These are phyloP conservation scores for Lachancea sp. DNA, from an alignment of 805 yeast species.

Conservation along the genomic window DNA sequence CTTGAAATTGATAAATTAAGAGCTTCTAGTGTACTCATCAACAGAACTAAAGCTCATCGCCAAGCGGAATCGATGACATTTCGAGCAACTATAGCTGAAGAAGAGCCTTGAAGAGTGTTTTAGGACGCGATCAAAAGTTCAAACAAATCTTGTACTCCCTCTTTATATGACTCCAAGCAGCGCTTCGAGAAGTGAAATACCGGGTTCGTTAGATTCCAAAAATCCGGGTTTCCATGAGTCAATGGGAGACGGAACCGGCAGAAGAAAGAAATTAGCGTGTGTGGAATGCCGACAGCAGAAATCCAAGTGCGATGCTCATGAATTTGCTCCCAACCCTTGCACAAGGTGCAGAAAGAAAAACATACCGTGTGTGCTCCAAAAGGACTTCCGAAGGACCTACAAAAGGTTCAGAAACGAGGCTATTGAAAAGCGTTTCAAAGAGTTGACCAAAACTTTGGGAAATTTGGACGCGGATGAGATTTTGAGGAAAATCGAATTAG, in stretches of 20 bases:
- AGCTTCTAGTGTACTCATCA: no score
- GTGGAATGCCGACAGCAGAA: slow-evolving; percentile 96
- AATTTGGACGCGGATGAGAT: slow-evolving; percentile 28
- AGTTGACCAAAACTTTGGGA: slow-evolving; percentile 50
- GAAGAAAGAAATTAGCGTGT: slow-evolving; percentile 70
- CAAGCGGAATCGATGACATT: no score
- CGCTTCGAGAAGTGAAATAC: not conserved
- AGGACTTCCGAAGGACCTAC: slow-evolving; percentile 82
- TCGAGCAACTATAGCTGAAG: no score
- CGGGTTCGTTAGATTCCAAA: not conserved
- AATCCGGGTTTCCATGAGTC: not conserved
- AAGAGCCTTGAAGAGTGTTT: no score
- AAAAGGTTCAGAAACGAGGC: slow-evolving; percentile 81
- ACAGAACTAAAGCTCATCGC: no score
- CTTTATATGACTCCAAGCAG: not conserved
- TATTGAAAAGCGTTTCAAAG: slow-evolving; percentile 72
- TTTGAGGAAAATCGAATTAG: slow-evolving; percentile 23
- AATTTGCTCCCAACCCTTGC: slow-evolving; percentile 70
- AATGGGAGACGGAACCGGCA: slow-evolving; percentile 6
- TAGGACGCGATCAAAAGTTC: no score
- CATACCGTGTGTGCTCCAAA: slow-evolving; percentile 62
- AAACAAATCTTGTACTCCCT: no score
- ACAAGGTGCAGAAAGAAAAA: slow-evolving; percentile 70
- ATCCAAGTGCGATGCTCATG: slow-evolving; percentile 81
- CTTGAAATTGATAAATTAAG: no score